Evolutionary conservation across 1,284 basidiomycete species (phyloP).

Genomic region (Leucoagaricus sp.): DNA sequence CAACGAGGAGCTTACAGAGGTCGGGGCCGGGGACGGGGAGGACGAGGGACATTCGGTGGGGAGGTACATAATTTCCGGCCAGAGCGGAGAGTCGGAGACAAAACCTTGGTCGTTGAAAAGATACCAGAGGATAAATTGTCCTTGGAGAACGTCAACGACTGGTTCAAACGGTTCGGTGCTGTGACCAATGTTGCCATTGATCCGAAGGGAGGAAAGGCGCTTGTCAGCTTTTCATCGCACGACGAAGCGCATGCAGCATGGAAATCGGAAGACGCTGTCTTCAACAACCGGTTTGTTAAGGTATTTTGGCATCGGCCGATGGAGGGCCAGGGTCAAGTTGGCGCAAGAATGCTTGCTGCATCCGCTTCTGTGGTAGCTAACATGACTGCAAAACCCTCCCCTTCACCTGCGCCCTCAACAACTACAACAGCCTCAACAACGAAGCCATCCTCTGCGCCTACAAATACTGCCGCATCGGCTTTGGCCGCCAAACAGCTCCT

Average conservation of each 20-base stretch:
- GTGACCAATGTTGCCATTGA: constrained; percentile 95
- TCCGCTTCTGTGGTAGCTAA: constrained; percentile 74
- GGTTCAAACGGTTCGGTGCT: constrained; percentile 92
- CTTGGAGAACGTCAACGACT: constrained; percentile 79
- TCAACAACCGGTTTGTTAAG: constrained; percentile 93
- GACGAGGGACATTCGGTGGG: constrained; percentile 56
- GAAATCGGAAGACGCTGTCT: constrained; percentile 92
- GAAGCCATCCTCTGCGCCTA: constrained; percentile 26
- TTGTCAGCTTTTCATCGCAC: constrained; percentile 88
- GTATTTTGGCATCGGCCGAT: constrained; percentile 91
- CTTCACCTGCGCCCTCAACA: constrained; percentile 20
- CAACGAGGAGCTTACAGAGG: constrained; percentile 39
- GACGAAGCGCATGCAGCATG: constrained; percentile 87
- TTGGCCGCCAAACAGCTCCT: constrained; percentile 76
- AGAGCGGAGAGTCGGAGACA: constrained; percentile 69
- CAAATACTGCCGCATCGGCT: constrained; percentile 36
- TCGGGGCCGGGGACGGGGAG: constrained; percentile 37
- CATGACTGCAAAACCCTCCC: constrained; percentile 28
- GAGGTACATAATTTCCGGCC: constrained; percentile 68
- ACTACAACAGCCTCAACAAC: constrained; percentile 18
- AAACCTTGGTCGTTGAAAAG: constrained; percentile 92
- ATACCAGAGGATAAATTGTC: constrained; percentile 85
- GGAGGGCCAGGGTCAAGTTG: constrained; percentile 81
- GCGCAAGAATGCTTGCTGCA: constrained; percentile 75
- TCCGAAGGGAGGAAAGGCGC: constrained; percentile 67